Percentiles rank a stretch among this genome's conserved stretches.
These are phyloP conservation scores for Nannochloris sp. DNA, from an alignment of 139 green algal genomes.

Conservation along the genomic window DNA sequence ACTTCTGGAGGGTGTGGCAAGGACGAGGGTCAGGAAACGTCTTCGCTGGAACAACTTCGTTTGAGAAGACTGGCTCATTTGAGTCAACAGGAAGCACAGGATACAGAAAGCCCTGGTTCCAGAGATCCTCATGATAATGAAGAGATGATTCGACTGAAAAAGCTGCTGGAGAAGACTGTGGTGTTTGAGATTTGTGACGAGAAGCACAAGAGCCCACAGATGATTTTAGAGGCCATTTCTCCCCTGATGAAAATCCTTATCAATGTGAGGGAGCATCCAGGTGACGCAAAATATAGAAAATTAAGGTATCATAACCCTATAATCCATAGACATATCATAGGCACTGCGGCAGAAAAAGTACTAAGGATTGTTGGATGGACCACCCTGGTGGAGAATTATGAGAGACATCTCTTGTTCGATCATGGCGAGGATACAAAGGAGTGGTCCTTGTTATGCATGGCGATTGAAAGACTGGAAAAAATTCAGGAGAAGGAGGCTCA, in stretches of 20 bases:
- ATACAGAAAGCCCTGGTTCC: too few relatives aligned
- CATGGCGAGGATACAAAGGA: conserved; percentile 14
- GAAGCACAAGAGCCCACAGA: conserved; percentile 20
- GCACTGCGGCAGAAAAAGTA: neutral
- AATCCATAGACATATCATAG: neutral
- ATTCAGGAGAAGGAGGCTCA: neutral
- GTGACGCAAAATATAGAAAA: conserved; percentile 41
- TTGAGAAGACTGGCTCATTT: too few relatives aligned
- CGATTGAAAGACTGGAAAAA: conserved; percentile 22
- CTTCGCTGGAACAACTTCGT: too few relatives aligned
- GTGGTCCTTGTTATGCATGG: conserved; percentile 23
- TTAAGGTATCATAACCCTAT: conserved; percentile 4
- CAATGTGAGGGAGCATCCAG: conserved; percentile 38
- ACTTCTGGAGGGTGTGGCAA: too few relatives aligned
- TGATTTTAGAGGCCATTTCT: conserved; percentile 14
- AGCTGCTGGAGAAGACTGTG: neutral
- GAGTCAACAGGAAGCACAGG: too few relatives aligned
- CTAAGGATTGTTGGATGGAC: neutral
- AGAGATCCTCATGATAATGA: too few relatives aligned
- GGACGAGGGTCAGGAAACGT: too few relatives aligned
- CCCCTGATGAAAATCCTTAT: conserved; percentile 30
- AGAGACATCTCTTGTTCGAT: conserved; percentile 50
- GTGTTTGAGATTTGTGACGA: conserved; percentile 18
- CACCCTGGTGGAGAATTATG: conserved; percentile 31
- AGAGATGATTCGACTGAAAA: too few relatives aligned